Evolutionary conservation across 202 grass and related monocot genomes (phyloP).

Genomic region (Zoysia matrella): DNA sequence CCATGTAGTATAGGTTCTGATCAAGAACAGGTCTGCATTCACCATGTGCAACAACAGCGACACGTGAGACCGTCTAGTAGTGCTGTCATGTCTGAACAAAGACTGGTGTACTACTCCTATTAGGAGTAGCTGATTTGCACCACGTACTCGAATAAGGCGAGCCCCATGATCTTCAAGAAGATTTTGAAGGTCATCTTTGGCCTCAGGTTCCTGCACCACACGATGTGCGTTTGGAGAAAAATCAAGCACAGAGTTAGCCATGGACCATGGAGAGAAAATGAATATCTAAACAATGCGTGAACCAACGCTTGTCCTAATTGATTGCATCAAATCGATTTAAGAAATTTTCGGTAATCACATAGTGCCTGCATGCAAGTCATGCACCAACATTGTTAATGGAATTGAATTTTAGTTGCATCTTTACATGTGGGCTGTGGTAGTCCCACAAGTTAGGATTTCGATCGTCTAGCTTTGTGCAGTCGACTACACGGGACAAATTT

Average conservation of each 20-base stretch:
- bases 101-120: not conserved
- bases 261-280: not conserved
- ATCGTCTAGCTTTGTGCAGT: no score
- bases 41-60: not conserved
- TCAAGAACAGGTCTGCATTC: slow-evolving; percentile 79
- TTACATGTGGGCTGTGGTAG: not conserved
- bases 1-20: slow-evolving; percentile 94
- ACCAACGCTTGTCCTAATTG: not conserved
- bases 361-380: not conserved
- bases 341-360: not conserved
- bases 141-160: slow-evolving; percentile 74
- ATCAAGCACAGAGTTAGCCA: not conserved
- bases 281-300: not conserved
- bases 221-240: not conserved
- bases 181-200: slow-evolving; percentile 70
- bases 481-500: not conserved
- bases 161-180: slow-evolving; percentile 78
- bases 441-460: not conserved
- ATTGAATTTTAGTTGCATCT: not conserved
- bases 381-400: not conserved
- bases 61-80: not conserved
- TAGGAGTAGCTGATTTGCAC: not conserved
- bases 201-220: slow-evolving; percentile 51
- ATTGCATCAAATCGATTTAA: not conserved
- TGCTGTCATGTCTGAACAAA: not conserved